Percentiles rank a stretch among this genome's conserved stretches.
These are phyloP conservation scores for Manihot esculenta DNA, from an alignment of 441 rosid genomes.

Conservation along the genomic window DNA sequence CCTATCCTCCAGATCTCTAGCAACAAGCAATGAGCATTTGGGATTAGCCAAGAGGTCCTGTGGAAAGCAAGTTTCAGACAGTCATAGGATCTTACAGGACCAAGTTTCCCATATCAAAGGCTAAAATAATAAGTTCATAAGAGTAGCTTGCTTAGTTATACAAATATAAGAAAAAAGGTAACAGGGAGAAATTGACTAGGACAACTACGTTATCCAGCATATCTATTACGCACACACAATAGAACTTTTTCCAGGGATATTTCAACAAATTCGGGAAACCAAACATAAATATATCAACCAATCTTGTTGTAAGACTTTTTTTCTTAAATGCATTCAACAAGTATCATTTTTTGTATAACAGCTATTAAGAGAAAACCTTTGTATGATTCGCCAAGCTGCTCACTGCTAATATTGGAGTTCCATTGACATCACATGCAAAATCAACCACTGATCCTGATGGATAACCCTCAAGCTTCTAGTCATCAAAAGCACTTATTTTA, in stretches of 20 bases:
- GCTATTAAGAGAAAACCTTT: slow-evolving; percentile 46
- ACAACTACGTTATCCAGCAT: not conserved
- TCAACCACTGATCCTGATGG: slow-evolving; percentile 93
- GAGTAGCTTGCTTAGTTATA: not conserved
- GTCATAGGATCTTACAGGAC: not conserved
- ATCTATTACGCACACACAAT: not conserved
- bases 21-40: slow-evolving; percentile 79
- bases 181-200: slow-evolving; percentile 9
- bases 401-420: slow-evolving; percentile 75
- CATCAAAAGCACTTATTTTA: slow-evolving; percentile 10
- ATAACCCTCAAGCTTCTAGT: slow-evolving; percentile 67
- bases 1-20: slow-evolving; percentile 84
- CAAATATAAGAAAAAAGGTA: not conserved
- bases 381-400: slow-evolving; percentile 84
- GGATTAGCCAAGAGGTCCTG: slow-evolving; percentile 82
- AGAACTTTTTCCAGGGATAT: not conserved
- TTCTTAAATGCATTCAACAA: not conserved
- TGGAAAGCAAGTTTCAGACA: slow-evolving; percentile 18
- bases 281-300: not conserved
- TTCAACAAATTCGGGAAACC: not conserved
- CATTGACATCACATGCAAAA: slow-evolving; percentile 83
- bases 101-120: slow-evolving; percentile 8
- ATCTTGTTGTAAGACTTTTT: not conserved
- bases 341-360: not conserved
- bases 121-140: not conserved